Percentiles rank a stretch among this genome's conserved stretches.
These are phyloP conservation scores for Avena atlantica DNA, from an alignment of 176 grass and related monocot genomes.

Conservation along the genomic window DNA sequence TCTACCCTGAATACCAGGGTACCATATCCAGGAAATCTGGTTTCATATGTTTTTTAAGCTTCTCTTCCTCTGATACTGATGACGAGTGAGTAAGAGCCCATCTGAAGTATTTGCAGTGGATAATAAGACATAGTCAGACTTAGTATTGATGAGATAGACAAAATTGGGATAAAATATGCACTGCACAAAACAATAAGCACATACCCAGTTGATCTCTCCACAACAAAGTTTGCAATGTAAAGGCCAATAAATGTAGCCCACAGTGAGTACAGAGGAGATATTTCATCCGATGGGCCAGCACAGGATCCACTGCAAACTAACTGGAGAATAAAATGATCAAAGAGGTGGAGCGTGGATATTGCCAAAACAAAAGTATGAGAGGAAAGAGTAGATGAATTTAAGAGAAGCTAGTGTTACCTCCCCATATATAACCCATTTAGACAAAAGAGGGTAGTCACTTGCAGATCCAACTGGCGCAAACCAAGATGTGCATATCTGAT, in stretches of 20 bases:
- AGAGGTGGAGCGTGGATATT: slow-evolving; percentile 37
- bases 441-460: slow-evolving; percentile 89
- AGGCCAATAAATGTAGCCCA: slow-evolving; percentile 95
- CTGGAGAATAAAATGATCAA: slow-evolving; percentile 72
- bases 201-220: slow-evolving; percentile 93
- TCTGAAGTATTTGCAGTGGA: slow-evolving; percentile 57
- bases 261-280: slow-evolving; percentile 90
- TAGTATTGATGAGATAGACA: slow-evolving; percentile 2
- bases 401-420: slow-evolving; percentile 61
- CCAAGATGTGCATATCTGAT: slow-evolving; percentile 96
- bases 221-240: slow-evolving; percentile 94
- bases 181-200: slow-evolving; percentile 33
- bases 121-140: slow-evolving; percentile 18
- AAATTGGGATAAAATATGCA: slow-evolving; percentile 19
- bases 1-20: slow-evolving; percentile 98
- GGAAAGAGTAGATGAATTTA: slow-evolving; percentile 31
- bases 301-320: slow-evolving; percentile 95
- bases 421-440: slow-evolving; percentile 94
- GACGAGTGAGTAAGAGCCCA: slow-evolving; percentile 82
- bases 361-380: slow-evolving; percentile 7
- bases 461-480: slow-evolving; percentile 93
- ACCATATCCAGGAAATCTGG: slow-evolving; percentile 99
- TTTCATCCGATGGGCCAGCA: slow-evolving; percentile 88
- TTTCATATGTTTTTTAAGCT: slow-evolving; percentile 81
- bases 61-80: slow-evolving; percentile 69